Evolutionary conservation across 2,329 filamentous ascomycete species (phyloP).

Genomic region (Fusarium sp.): DNA sequence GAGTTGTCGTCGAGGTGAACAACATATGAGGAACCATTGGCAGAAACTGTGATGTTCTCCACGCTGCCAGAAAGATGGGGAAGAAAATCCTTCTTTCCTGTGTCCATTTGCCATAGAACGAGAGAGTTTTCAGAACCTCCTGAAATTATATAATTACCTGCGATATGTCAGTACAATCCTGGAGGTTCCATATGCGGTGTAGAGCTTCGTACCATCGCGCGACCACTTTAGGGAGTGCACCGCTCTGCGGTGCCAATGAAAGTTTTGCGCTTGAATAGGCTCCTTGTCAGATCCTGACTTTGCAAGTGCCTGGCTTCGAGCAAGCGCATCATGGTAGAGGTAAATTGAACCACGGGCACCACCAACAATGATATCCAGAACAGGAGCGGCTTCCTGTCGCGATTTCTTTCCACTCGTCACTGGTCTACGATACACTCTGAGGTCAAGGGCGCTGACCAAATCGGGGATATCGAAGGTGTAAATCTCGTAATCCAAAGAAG

Average conservation of each 20-base stretch:
- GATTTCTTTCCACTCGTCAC: slow-evolving; percentile 36
- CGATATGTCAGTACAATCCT: slow-evolving; percentile 42
- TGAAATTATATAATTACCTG: slow-evolving; percentile 92
- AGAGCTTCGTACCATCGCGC: slow-evolving; percentile 72
- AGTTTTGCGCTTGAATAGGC: slow-evolving; percentile 67
- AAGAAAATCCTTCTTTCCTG: slow-evolving; percentile 80
- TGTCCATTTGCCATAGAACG: slow-evolving; percentile 93
- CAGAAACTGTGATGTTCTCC: slow-evolving; percentile 84
- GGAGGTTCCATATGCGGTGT: neutral
- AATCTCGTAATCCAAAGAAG: slow-evolving; percentile 60
- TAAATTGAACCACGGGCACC: slow-evolving; percentile 80
- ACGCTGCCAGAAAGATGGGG: slow-evolving; percentile 91
- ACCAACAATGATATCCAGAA: slow-evolving; percentile 81
- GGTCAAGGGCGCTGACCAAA: slow-evolving; percentile 73
- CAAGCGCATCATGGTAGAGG: slow-evolving; percentile 80
- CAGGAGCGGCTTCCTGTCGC: slow-evolving; percentile 43
- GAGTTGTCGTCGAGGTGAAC: slow-evolving; percentile 93
- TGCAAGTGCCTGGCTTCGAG: slow-evolving; percentile 60
- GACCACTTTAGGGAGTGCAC: slow-evolving; percentile 93
- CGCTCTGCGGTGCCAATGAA: slow-evolving; percentile 91
- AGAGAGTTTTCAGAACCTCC: slow-evolving; percentile 90
- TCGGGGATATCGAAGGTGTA: slow-evolving; percentile 68
- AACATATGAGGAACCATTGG: slow-evolving; percentile 81
- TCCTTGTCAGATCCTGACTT: slow-evolving; percentile 54
- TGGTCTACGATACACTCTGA: slow-evolving; percentile 54